A percentile compares a stretch with the other conserved stretches of the same genome.
These are phyloP conservation scores for Gloeopeniophorella convolvens DNA, from an alignment of 768 basidiomycete genomes.

Conservation along the genomic window DNA sequence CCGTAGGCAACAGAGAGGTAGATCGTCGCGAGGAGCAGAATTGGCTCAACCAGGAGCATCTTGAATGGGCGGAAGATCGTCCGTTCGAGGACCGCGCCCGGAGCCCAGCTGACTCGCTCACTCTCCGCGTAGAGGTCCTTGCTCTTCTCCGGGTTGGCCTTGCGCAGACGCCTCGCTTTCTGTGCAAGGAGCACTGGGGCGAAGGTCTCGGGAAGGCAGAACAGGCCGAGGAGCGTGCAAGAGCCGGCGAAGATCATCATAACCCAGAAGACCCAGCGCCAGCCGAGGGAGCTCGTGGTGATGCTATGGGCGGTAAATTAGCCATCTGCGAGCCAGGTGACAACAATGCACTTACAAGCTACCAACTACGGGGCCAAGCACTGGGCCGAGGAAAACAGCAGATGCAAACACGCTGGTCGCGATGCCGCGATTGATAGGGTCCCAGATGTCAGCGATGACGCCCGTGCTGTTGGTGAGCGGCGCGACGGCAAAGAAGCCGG, in stretches of 20 bases:
- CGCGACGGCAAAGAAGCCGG: constrained; percentile 22
- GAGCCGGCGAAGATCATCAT: constrained; percentile 56
- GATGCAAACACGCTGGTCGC: constrained; percentile 21
- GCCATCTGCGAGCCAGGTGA: not conserved
- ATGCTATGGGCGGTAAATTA: not conserved
- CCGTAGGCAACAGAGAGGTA: constrained; percentile 60
- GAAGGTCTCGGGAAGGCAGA: constrained; percentile 61
- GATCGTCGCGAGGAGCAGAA: constrained; percentile 53
- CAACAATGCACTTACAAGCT: constrained; percentile 15
- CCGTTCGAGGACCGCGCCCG: constrained; percentile 42
- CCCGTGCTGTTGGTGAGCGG: constrained; percentile 23
- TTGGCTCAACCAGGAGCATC: constrained; percentile 57
- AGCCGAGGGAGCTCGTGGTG: constrained; percentile 28
- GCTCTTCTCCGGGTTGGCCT: constrained; percentile 40
- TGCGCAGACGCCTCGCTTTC: constrained; percentile 33
- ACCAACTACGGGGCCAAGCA: constrained; percentile 24
- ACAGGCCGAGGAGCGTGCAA: constrained; percentile 39
- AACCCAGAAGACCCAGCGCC: constrained; percentile 68
- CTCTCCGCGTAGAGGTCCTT: constrained; percentile 48
- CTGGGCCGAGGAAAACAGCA: constrained; percentile 23
- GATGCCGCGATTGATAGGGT: constrained; percentile 21
- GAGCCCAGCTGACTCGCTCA: constrained; percentile 51
- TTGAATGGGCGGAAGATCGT: constrained; percentile 54
- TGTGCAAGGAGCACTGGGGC: constrained; percentile 38
- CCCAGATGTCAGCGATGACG: constrained; percentile 26